Evolutionary conservation across 495 filamentous ascomycete genomes (phyloP), one percentile per base, ranked within the genome.

Genomic region (Hypomontagnella submonticulosa): DNA sequence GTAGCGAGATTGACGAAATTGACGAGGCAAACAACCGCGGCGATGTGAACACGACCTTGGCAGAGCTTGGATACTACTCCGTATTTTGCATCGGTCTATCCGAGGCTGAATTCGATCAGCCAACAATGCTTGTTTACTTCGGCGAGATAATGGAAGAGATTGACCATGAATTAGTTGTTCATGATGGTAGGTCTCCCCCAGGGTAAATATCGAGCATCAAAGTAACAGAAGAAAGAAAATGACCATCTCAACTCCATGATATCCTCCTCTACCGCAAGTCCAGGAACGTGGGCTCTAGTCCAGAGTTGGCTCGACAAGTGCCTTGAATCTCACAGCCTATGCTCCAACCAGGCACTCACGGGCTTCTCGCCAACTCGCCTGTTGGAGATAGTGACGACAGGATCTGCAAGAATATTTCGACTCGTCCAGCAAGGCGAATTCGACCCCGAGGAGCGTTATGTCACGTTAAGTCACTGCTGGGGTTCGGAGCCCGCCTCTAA

Each of bases 401-500:
- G 23, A 2, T 4, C 18, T 4, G 37, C 54, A 37, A 60, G 59
- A 36, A 41, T 1, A 4, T 71, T 71, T 33, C 64, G 64, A 0
- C 52, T 71, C n/a, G 57, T 71, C n/a, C 7, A 57, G 0, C 50
- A n/a, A 1, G 30, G 27, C 6, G 69, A 68, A 46, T 56, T 65
- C 5, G 55, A 68, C 30, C 34, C 69, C 10, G 9, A 9, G 3
- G 57, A 63, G n/a, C 65, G 43, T 51, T 71, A 71, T 15, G 50
- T 58, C 1, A 68, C 60, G 2, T 30, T 68, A 11, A 71, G 64
- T 34, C 69, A 68, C 32, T 68, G 60, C 30, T 71, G 60, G 49
- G 55, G 60, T 15, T 13, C 58, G 1, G 59, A 13, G 12, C 33
- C 54, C 0, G 33, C 54, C n/a, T 11, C 3, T 16, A 19, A 59